Conservation (phyloP, 2,329 filamentous ascomycete genomes). For the Stachybotrys echinatus region DNA sequence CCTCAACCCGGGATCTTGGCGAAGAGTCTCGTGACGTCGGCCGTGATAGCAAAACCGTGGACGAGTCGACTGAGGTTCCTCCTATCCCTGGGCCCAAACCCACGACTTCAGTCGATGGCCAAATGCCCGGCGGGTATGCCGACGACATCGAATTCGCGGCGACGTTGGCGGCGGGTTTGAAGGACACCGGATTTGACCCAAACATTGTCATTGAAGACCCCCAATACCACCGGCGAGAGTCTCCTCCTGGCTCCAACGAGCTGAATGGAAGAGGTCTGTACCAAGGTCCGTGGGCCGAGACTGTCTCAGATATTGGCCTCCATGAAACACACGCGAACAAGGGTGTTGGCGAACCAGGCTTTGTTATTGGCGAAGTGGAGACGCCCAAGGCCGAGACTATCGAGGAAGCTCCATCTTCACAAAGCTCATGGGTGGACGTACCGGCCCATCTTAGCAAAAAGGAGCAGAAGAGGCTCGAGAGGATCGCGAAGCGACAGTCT, state of each 20-base stretch:
- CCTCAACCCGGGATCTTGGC: slow-evolving; percentile 11
- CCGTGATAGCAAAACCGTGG: slow-evolving; percentile 14
- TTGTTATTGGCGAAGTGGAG: slow-evolving; percentile 43
- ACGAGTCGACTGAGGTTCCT: slow-evolving; percentile 38
- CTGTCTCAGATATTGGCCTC: slow-evolving; percentile 34
- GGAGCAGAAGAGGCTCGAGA: slow-evolving; percentile 43
- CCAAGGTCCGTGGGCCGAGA: slow-evolving; percentile 43
- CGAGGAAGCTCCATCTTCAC: neutral
- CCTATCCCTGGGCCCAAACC: slow-evolving; percentile 55
- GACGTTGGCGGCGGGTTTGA: slow-evolving; percentile 61
- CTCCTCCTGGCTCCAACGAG: slow-evolving; percentile 56
- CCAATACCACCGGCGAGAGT: slow-evolving; percentile 56
- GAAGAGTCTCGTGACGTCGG: slow-evolving; percentile 1
- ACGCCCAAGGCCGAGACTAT: slow-evolving; percentile 26
- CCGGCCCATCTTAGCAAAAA: slow-evolving; percentile 38
- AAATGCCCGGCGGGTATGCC: slow-evolving; percentile 61
- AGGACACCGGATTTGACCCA: slow-evolving; percentile 66
- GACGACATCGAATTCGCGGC: slow-evolving; percentile 67
- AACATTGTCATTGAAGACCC: slow-evolving; percentile 65
- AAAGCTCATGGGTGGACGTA: slow-evolving; percentile 12
- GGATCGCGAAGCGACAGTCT: slow-evolving; percentile 30
- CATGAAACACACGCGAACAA: slow-evolving; percentile 21
- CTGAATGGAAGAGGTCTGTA: slow-evolving; percentile 35
- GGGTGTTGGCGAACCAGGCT: slow-evolving; percentile 30
- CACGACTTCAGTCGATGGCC: slow-evolving; percentile 35